Base-by-base conservation (phyloP, 2,329 filamentous ascomycete species). In the Pseudocercospora eumusae region DNA sequence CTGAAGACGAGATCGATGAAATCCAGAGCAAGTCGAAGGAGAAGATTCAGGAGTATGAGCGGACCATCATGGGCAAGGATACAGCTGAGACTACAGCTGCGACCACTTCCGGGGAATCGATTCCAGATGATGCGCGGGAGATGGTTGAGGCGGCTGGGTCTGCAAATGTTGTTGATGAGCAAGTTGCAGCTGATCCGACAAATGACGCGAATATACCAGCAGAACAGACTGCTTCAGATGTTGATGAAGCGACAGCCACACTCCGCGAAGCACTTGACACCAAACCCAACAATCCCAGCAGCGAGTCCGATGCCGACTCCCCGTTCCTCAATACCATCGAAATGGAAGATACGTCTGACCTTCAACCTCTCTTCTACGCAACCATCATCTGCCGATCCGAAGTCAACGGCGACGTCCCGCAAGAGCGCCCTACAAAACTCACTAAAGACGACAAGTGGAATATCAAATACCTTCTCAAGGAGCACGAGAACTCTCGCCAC, bases 401-500 rank as follows among this genome's bases (percentile, higher is more conserved):
- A 66, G 83, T 96, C 58, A 88, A 95, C 70, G 87, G 84, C 18
- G 58, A 78, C 11, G 83, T 84, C 58, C 84, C 91, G 33, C 23
- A 62, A 13, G 72, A 78, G 0, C 86, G 92, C 2, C 90, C 92
- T 0, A 66, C 76, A 1, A 68, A 80, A 0, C 73, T 88, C 50
- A 75, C 56, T 0, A 31, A 69, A 13, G 20, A 69, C 0, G 82
- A 86, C 66, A 71, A 78, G 7, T 97, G 93, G 93, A 75, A 78
- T 0, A 79, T 97, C n/a, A 86, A 95, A 69, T 97, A 96, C 75
- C 82, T 87, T 36, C 77, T 97, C 53, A 82, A 83, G 50, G 89
- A 93, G 66, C 79, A 92, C 1, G 57, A 75, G 0, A 66, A 75
- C 2, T 56, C 62, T 0, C 45, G 65, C 1, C 65, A 73, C 0